A percentile compares a stretch with the other conserved stretches of the same genome.
Evolutionary conservation across 2,329 filamentous ascomycete species (phyloP).

Genomic region (Phialocephala subalpina): DNA sequence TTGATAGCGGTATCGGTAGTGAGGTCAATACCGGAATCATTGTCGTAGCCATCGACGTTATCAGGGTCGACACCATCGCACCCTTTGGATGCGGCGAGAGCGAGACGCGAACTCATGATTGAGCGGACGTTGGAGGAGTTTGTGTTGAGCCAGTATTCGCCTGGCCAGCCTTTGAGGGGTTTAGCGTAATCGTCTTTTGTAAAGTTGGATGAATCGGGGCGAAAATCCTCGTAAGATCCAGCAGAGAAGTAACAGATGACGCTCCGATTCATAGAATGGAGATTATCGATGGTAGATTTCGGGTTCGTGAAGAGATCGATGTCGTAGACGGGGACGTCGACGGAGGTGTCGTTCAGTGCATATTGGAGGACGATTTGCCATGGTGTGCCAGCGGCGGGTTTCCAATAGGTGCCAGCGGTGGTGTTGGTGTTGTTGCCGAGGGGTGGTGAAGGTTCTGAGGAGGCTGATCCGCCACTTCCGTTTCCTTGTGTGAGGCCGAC

Average conservation of each 20-base stretch:
- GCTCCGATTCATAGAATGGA: slow-evolving; percentile 61
- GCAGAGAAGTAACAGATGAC: slow-evolving; percentile 82
- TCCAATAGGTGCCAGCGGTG: slow-evolving; percentile 26
- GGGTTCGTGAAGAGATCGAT: slow-evolving; percentile 55
- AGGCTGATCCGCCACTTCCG: slow-evolving; percentile 10
- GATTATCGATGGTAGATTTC: slow-evolving; percentile 52
- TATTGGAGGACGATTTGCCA: slow-evolving; percentile 31
- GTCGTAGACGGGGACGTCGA: slow-evolving; percentile 44
- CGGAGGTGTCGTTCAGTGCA: slow-evolving; percentile 19
- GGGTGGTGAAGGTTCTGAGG: slow-evolving; percentile 14
- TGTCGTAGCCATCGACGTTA: slow-evolving; percentile 74
- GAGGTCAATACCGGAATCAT: slow-evolving; percentile 69
- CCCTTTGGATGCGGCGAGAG: slow-evolving; percentile 65
- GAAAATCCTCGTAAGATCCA: slow-evolving; percentile 71
- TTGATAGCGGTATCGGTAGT: slow-evolving; percentile 63
- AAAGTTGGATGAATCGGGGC: slow-evolving; percentile 64
- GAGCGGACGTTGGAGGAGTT: slow-evolving; percentile 63
- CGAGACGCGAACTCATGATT: slow-evolving; percentile 70
- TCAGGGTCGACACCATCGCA: slow-evolving; percentile 77
- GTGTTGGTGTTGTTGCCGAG: slow-evolving; percentile 22
- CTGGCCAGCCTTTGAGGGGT: slow-evolving; percentile 67
- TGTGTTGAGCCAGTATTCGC: slow-evolving; percentile 73
- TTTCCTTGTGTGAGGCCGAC: slow-evolving; percentile 53
- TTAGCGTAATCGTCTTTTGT: slow-evolving; percentile 62
- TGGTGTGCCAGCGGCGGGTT: slow-evolving; percentile 24